Conservation (phyloP, 2,329 filamentous ascomycete genomes). For the Biscogniauxia marginata region DNA sequence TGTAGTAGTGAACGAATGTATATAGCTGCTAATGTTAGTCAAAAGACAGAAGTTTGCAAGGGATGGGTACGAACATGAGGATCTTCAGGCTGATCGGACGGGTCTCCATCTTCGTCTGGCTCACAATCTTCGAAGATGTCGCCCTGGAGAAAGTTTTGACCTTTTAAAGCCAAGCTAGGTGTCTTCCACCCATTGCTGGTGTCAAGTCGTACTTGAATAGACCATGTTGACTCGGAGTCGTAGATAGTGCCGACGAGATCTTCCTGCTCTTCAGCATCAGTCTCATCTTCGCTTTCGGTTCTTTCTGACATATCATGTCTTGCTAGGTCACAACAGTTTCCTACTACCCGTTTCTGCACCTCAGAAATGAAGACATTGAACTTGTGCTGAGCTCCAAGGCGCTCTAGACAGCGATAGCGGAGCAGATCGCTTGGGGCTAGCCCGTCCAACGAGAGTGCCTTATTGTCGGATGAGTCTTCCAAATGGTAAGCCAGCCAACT, state of each 20-base stretch:
- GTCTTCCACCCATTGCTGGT: not conserved
- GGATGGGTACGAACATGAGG: slow-evolving; percentile 4
- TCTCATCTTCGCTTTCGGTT: not conserved
- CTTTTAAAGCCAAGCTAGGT: slow-evolving; percentile 1
- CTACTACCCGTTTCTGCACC: slow-evolving; percentile 5
- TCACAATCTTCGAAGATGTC: slow-evolving; percentile 6
- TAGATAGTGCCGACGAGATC: not conserved
- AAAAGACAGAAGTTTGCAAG: not conserved
- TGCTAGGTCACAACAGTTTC: not conserved
- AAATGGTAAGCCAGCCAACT: slow-evolving; percentile 3
- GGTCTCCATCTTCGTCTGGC: slow-evolving; percentile 5
- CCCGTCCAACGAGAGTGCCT: slow-evolving; percentile 2
- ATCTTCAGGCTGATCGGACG: not conserved
- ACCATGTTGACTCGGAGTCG: slow-evolving; percentile 1
- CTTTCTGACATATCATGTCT: not conserved
- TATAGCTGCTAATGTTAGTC: slow-evolving; percentile 2
- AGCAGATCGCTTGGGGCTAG: not conserved
- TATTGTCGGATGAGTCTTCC: slow-evolving; percentile 1
- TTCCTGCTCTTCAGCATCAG: not conserved
- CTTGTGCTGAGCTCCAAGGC: not conserved
- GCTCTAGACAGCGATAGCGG: slow-evolving; percentile 2
- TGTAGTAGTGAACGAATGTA: slow-evolving; percentile 5
- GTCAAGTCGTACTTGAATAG: not conserved
- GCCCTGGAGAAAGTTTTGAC: slow-evolving; percentile 4
- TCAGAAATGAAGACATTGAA: slow-evolving; percentile 10